Conservation (phyloP, 805 yeast species). For the Komagataella populi region DNA sequence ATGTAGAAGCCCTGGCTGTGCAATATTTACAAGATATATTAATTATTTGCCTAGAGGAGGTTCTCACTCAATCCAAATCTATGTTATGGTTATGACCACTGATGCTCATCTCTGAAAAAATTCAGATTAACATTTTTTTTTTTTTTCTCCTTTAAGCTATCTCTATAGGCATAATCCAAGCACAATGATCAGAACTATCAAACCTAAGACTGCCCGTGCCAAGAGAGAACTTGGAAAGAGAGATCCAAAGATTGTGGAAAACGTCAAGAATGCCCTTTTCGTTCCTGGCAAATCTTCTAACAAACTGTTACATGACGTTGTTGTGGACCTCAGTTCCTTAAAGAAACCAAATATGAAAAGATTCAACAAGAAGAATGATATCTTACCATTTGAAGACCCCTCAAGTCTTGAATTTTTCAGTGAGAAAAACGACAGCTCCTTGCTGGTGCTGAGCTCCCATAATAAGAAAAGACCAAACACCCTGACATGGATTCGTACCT, state of each 20-base stretch:
- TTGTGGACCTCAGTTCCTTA: constrained; percentile 77
- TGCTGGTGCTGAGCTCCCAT: constrained; percentile 64
- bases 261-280: constrained; percentile 79
- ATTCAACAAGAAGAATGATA: constrained; percentile 77
- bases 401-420: constrained; percentile 78
- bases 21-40: neutral
- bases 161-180: neutral
- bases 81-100: neutral
- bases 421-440: constrained; percentile 86
- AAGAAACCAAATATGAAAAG: constrained; percentile 86
- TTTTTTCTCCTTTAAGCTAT: neutral
- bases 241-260: constrained; percentile 82
- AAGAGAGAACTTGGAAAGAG: constrained; percentile 86
- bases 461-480: constrained; percentile 92
- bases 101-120: neutral
- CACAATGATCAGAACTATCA: constrained; percentile 32
- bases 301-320: constrained; percentile 72
- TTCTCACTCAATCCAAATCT: neutral
- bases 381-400: constrained; percentile 88
- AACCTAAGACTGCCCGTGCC: constrained; percentile 91
- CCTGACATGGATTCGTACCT: constrained; percentile 77
- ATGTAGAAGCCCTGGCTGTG: neutral
- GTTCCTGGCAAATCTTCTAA: constrained; percentile 80
- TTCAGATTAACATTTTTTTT: neutral
- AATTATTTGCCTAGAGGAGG: neutral